Evolutionary conservation across 1,284 basidiomycete species (phyloP).

Genomic region (Takashimella tepidaria): DNA sequence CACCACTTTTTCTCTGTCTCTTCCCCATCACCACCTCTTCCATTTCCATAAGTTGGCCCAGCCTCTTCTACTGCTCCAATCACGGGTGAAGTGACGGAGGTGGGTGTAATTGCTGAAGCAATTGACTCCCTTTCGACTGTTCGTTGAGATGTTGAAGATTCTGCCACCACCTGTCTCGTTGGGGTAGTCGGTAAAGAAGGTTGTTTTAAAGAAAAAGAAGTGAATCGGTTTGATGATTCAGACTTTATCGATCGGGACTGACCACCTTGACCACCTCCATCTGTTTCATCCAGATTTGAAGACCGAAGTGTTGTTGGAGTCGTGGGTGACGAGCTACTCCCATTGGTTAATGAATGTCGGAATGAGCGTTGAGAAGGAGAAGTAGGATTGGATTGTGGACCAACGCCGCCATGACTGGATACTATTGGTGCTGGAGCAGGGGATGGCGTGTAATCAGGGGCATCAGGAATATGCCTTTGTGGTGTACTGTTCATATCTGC

Average conservation of each 20-base stretch:
- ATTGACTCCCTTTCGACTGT: not conserved
- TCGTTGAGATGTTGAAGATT: no score
- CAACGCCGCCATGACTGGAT: no score
- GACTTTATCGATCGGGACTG: not conserved
- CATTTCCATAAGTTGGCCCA: not conserved
- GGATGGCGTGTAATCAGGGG: not conserved
- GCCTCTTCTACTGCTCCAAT: constrained; percentile 51
- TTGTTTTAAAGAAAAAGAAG: no score
- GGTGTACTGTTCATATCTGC: no score
- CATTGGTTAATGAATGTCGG: not conserved
- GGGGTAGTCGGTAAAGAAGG: no score
- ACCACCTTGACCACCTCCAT: no score
- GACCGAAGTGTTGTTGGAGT: not conserved
- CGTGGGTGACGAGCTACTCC: not conserved
- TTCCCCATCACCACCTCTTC: not conserved
- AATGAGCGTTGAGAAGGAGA: not conserved
- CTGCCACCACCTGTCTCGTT: no score
- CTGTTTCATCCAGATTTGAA: not conserved
- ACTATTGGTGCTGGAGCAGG: not conserved
- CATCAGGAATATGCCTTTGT: not conserved
- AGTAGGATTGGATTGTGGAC: not conserved
- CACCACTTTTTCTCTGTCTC: constrained; percentile 8
- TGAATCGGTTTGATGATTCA: not conserved
- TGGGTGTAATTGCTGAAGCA: not conserved
- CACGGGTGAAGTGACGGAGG: not conserved